A percentile compares a stretch with the other conserved stretches of the same genome.
phyloP scores from a whole-genome alignment of 108 stramenopile genomes.

The Chaetoceros tenuissimus region DNA sequence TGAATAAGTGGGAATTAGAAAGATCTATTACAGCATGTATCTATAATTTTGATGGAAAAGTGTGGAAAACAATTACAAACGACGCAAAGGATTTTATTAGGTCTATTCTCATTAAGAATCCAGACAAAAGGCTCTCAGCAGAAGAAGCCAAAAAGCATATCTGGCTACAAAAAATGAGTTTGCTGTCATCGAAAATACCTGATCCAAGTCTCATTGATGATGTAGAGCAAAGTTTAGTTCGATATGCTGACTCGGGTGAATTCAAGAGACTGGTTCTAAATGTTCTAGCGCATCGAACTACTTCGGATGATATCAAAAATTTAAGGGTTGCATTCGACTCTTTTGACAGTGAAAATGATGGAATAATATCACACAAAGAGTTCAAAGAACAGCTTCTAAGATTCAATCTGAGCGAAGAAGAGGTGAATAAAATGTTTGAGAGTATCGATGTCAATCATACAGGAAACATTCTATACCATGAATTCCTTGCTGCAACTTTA shows the following conservation, averaged over 20 bases:
- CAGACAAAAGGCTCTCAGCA: slow-evolving; percentile 36
- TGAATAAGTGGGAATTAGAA: too few species aligned
- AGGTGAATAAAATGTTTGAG: slow-evolving; percentile 39
- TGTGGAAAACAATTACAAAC: slow-evolving; percentile 65
- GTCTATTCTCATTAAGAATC: slow-evolving; percentile 43
- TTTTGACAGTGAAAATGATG: slow-evolving; percentile 6
- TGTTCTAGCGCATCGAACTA: slow-evolving; percentile 4
- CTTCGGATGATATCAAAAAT: slow-evolving; percentile 5
- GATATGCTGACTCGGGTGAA: too few species aligned
- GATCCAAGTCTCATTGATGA: too few species aligned
- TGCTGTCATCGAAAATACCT: too few species aligned
- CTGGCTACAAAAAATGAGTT: too few species aligned
- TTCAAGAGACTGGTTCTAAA: slow-evolving; percentile 9
- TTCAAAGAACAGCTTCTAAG: too few species aligned
- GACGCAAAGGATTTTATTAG: slow-evolving; percentile 80
- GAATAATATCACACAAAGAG: slow-evolving; percentile 7
- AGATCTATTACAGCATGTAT: too few species aligned
- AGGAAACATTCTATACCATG: slow-evolving; percentile 62
- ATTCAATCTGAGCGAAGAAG: too few species aligned
- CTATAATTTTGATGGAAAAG: slow-evolving; percentile 63
- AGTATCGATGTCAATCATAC: slow-evolving; percentile 55
- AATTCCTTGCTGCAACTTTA: slow-evolving; percentile 70
- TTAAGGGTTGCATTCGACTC: slow-evolving; percentile 3
- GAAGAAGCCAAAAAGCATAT: too few species aligned
- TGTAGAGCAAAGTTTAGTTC: too few species aligned